Percentiles rank a stretch among this genome's conserved stretches.
Conservation (phyloP, 2,329 filamentous ascomycete genomes). For the Eutypella sp. region DNA sequence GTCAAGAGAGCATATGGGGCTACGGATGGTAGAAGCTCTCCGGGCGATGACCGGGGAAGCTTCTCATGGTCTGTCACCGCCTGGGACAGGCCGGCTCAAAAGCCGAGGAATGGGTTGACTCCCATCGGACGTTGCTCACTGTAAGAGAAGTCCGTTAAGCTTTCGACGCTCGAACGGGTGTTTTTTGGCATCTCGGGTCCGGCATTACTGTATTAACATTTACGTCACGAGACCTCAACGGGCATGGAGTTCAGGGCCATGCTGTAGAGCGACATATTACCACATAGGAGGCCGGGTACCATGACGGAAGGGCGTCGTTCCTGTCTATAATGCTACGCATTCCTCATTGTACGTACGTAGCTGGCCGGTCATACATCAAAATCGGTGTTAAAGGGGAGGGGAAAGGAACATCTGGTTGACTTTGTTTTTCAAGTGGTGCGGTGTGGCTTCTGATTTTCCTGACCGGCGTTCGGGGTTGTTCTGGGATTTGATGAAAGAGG, state of each 20-base stretch:
- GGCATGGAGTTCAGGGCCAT: neutral
- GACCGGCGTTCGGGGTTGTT: constrained; percentile 20
- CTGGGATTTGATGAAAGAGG: constrained; percentile 15
- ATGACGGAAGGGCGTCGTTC: constrained; percentile 5
- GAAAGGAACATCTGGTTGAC: no score
- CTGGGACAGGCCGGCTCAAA: neutral
- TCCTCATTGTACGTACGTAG: constrained; percentile 25
- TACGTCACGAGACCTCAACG: neutral
- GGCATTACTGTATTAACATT: neutral
- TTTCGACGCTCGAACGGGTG: neutral
- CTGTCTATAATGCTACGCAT: constrained; percentile 14
- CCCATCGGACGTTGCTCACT: neutral
- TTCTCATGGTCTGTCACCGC: neutral
- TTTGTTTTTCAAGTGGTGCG: constrained; percentile 19
- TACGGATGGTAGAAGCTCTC: constrained; percentile 3
- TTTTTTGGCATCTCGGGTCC: neutral
- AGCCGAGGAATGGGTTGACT: neutral
- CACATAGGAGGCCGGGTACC: neutral
- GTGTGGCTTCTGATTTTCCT: no score
- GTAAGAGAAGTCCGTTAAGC: neutral
- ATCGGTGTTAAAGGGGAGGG: constrained; percentile 36
- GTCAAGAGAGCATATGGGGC: neutral
- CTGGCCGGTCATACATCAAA: constrained; percentile 41
- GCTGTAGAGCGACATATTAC: neutral
- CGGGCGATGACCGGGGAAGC: neutral